A percentile compares a stretch with the other conserved stretches of the same genome.
Conservation (phyloP, 805 yeast genomes). For the Schizosaccharomyces lindneri region DNA sequence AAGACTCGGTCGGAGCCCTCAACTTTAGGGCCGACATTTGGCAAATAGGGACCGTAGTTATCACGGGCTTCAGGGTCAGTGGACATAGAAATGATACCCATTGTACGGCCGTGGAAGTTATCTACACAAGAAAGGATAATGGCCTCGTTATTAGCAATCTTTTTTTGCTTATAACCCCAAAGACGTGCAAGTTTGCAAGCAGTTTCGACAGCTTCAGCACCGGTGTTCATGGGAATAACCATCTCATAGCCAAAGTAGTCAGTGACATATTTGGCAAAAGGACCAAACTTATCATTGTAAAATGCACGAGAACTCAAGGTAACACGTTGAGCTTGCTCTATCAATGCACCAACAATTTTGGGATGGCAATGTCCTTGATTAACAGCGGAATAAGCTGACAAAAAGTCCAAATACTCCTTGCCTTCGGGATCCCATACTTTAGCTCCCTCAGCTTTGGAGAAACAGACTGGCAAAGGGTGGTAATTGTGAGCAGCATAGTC, state of each 20-base stretch:
- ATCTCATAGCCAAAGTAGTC: slow-evolving; percentile 74
- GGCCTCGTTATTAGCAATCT: slow-evolving; percentile 62
- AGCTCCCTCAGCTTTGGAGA: slow-evolving; percentile 67
- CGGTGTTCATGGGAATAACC: slow-evolving; percentile 95
- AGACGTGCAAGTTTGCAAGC: slow-evolving; percentile 82
- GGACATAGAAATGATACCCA: slow-evolving; percentile 86
- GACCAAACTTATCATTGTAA: slow-evolving; percentile 68
- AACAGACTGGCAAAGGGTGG: slow-evolving; percentile 89
- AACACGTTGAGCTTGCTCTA: slow-evolving; percentile 63
- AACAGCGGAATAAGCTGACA: slow-evolving; percentile 89
- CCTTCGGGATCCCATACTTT: slow-evolving; percentile 98
- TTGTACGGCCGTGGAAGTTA: slow-evolving; percentile 90
- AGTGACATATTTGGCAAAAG: slow-evolving; percentile 65
- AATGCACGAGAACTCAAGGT: slow-evolving; percentile 85
- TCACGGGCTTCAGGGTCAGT: slow-evolving; percentile 83
- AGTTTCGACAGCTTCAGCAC: slow-evolving; percentile 96
- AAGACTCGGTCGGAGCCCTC: slow-evolving; percentile 47
- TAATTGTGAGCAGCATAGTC: slow-evolving; percentile 87
- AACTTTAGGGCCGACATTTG: slow-evolving; percentile 58
- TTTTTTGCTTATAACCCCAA: slow-evolving; percentile 85
- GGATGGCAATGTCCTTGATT: slow-evolving; percentile 98
- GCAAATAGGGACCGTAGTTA: slow-evolving; percentile 72
- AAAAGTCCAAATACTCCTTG: slow-evolving; percentile 70
- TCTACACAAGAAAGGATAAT: slow-evolving; percentile 66
- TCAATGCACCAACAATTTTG: slow-evolving; percentile 56